Conservation (phyloP, 352 stramenopile species). For the Achlya hypogyna region DNA sequence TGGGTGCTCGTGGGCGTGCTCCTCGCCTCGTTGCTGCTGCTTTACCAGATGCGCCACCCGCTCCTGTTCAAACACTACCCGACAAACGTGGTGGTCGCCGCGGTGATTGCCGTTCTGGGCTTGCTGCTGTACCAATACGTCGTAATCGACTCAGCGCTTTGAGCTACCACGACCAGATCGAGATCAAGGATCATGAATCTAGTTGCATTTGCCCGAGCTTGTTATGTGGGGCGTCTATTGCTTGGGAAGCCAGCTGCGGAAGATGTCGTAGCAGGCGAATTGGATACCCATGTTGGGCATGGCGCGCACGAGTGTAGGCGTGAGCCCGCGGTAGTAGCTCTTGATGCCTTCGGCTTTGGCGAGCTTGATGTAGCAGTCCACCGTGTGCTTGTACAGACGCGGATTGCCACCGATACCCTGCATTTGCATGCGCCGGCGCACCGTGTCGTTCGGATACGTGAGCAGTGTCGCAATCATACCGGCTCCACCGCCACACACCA, state of each 20-base stretch:
- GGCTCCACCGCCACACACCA: constrained; percentile 65
- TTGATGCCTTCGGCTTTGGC: constrained; percentile 49
- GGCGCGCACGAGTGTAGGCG: constrained; percentile 67
- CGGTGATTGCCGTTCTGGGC: not conserved
- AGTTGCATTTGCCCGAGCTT: too few species aligned
- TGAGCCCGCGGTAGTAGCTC: constrained; percentile 66
- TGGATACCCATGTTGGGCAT: constrained; percentile 85
- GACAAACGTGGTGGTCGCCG: constrained; percentile 11
- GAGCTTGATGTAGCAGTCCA: constrained; percentile 69
- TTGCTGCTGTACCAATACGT: constrained; percentile 14
- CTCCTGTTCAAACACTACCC: constrained; percentile 8
- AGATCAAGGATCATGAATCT: too few species aligned
- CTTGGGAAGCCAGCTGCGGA: constrained; percentile 23
- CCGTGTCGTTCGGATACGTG: constrained; percentile 85
- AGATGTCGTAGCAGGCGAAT: constrained; percentile 78
- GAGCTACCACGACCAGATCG: not conserved
- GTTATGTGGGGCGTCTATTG: too few species aligned
- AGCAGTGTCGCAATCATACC: constrained; percentile 79
- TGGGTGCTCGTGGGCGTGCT: constrained; percentile 2
- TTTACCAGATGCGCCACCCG: constrained; percentile 4
- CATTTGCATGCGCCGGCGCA: constrained; percentile 79
- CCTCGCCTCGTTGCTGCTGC: not conserved
- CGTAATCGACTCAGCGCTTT: not conserved
- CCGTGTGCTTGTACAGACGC: constrained; percentile 56
- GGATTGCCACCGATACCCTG: constrained; percentile 55